Conservation (phyloP, 805 yeast species). For the Cyberlindnera bimundalis region DNA sequence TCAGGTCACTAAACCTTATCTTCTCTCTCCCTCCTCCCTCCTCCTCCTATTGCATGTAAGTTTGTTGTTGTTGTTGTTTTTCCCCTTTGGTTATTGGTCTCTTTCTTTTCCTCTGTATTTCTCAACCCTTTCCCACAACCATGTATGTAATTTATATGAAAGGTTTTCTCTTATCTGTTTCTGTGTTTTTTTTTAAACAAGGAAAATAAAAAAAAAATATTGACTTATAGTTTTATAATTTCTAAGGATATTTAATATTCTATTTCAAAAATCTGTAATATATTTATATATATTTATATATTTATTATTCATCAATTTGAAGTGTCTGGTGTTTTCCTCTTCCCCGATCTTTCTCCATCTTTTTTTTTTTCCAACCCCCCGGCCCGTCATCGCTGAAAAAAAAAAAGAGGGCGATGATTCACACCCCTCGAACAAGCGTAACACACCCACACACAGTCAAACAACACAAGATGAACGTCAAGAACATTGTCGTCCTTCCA, state of each 20-base stretch:
- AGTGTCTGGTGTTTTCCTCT: too few species aligned
- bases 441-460: not conserved
- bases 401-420: slow-evolving; percentile 1
- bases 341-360: not conserved
- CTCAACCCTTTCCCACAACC: not conserved
- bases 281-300: too few species aligned
- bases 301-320: too few species aligned
- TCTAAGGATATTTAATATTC: too few species aligned
- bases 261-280: too few species aligned
- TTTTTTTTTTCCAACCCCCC: not conserved
- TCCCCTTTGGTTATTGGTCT: too few species aligned
- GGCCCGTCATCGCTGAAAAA: not conserved
- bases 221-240: too few species aligned
- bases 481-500: slow-evolving; percentile 82
- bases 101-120: not conserved
- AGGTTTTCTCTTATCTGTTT: not conserved
- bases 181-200: too few species aligned
- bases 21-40: too few species aligned
- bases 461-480: slow-evolving; percentile 27
- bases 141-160: not conserved
- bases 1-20: slow-evolving; percentile 68
- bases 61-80: too few species aligned
- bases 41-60: too few species aligned
- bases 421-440: slow-evolving; percentile 1
- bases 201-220: too few species aligned